Conservation (phyloP, 2,329 filamentous ascomycete species). For the Ceratocystis cacaofunesta region DNA sequence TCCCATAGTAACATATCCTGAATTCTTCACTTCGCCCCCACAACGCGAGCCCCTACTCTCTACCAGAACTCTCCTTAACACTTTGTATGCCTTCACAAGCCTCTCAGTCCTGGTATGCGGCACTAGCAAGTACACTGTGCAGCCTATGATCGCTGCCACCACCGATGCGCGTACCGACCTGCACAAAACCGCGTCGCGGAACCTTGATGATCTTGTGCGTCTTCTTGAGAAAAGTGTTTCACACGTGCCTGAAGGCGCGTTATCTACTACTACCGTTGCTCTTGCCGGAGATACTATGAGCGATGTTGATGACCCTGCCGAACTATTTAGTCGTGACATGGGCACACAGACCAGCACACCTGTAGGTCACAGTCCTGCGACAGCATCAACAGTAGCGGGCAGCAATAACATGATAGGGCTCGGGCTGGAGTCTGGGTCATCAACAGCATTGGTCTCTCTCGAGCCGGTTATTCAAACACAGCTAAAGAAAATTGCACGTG, state of each 20-base stretch:
- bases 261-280: neutral
- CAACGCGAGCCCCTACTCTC: slow-evolving; percentile 49
- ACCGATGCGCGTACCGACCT: slow-evolving; percentile 38
- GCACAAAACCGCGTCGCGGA: slow-evolving; percentile 32
- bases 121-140: slow-evolving; percentile 52
- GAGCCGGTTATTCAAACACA: slow-evolving; percentile 27
- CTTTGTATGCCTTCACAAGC: slow-evolving; percentile 42
- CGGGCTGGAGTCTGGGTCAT: neutral
- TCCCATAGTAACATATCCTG: slow-evolving; percentile 55
- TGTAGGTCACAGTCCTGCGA: slow-evolving; percentile 7
- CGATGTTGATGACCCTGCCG: slow-evolving; percentile 50
- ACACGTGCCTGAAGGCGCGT: slow-evolving; percentile 33
- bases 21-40: slow-evolving; percentile 44
- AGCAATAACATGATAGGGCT: neutral
- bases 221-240: slow-evolving; percentile 45
- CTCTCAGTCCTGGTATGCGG: slow-evolving; percentile 54
- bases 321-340: slow-evolving; percentile 68
- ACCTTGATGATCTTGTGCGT: slow-evolving; percentile 33
- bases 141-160: slow-evolving; percentile 43
- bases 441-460: slow-evolving; percentile 10
- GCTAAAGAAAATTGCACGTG: slow-evolving; percentile 27
- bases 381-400: neutral
- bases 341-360: slow-evolving; percentile 56
- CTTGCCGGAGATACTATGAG: slow-evolving; percentile 28
- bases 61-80: slow-evolving; percentile 40